phyloP scores from a whole-genome alignment of 2,329 filamentous ascomycete species.

The Aspergillus sojae region DNA sequence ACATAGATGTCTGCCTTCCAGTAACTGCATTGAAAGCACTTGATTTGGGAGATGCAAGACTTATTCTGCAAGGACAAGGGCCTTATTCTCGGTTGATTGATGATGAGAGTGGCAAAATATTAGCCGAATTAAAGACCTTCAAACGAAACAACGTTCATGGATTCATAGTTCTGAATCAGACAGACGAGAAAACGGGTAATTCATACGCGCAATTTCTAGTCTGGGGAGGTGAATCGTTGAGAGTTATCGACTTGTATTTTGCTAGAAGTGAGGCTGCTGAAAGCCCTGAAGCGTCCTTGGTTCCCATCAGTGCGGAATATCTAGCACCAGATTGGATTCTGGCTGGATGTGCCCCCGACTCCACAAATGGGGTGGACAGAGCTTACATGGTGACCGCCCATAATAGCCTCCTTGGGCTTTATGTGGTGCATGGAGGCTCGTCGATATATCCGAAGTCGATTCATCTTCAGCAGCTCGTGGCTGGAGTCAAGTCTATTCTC shows the following conservation, averaged over 20 bases:
- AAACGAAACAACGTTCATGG: constrained; percentile 44
- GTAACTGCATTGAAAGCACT: constrained; percentile 44
- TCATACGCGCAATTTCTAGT: constrained; percentile 49
- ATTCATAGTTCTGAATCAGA: constrained; percentile 31
- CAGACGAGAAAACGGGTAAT: constrained; percentile 16
- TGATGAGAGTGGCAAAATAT: constrained; percentile 31
- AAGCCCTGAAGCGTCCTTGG: constrained; percentile 25
- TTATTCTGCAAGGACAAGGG: constrained; percentile 45
- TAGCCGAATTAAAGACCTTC: constrained; percentile 35
- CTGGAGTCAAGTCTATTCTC: constrained; percentile 73
- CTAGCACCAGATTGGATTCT: constrained; percentile 76
- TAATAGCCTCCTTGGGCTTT: constrained; percentile 71
- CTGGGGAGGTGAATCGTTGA: constrained; percentile 70
- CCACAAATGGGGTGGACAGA: constrained; percentile 29
- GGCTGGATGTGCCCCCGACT: constrained; percentile 55
- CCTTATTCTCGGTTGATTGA: constrained; percentile 38
- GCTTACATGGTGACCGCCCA: constrained; percentile 79
- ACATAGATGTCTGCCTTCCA: constrained; percentile 47
- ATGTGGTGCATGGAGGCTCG: constrained; percentile 20
- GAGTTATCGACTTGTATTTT: constrained; percentile 38
- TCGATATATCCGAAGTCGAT: constrained; percentile 28
- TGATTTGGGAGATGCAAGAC: constrained; percentile 25
- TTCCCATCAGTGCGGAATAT: constrained; percentile 44
- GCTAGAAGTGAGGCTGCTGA: constrained; percentile 25
- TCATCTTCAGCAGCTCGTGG: constrained; percentile 46